A percentile compares a stretch with the other conserved stretches of the same genome.
Conservation (phyloP, 495 filamentous ascomycete genomes). For the Xylaria scruposa region DNA sequence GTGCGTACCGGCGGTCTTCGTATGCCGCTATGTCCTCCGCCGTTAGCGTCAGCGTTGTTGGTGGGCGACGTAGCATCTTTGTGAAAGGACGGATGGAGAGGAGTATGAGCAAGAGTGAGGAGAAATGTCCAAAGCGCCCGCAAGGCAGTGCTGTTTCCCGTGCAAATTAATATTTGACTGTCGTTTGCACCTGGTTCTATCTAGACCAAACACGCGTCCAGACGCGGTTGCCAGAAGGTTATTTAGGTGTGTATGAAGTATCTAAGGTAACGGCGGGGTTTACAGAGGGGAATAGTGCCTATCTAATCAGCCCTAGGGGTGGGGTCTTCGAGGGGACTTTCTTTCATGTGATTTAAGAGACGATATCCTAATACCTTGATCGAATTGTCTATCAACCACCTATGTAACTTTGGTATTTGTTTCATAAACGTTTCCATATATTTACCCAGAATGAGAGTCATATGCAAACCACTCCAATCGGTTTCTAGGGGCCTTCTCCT, state of each 20-base stretch:
- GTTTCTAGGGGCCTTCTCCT: not conserved
- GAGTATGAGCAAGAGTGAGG: not conserved
- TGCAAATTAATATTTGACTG: not conserved
- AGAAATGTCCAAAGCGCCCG: not conserved
- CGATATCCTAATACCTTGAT: not conserved
- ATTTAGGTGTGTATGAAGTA: not conserved
- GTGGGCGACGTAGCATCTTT: conserved; percentile 79
- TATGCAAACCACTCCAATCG: not conserved
- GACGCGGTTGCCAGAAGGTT: conserved; percentile 9
- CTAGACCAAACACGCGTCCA: not conserved
- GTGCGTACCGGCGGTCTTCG: conserved; percentile 62
- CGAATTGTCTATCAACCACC: not conserved
- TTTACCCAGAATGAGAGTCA: too few relatives aligned
- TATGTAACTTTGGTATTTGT: too few relatives aligned
- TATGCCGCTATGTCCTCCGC: conserved; percentile 78
- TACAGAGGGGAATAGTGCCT: too few relatives aligned
- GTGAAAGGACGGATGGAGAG: not conserved
- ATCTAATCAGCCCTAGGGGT: conserved; percentile 11
- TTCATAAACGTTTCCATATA: too few relatives aligned
- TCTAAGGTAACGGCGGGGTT: not conserved
- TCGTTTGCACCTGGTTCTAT: not conserved
- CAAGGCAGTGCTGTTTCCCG: not conserved
- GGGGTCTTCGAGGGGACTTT: not conserved
- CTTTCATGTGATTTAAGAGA: not conserved
- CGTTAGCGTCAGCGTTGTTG: conserved; percentile 78